phyloP scores from a whole-genome alignment of 371 early-diverging fungal species.

The Globomyces sp. region DNA sequence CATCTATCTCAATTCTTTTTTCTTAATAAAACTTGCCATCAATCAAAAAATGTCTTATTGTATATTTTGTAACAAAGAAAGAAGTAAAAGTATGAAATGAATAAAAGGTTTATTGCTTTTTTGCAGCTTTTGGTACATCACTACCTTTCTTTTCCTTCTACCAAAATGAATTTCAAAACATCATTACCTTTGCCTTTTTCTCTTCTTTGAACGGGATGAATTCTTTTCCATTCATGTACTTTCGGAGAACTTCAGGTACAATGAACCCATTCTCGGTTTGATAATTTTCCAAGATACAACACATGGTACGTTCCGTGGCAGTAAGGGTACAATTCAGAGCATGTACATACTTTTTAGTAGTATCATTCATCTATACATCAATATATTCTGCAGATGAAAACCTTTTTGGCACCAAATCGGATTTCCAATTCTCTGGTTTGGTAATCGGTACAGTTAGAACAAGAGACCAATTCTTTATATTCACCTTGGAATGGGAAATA shows the following conservation, averaged over 20 bases:
- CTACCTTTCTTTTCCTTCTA: too few relatives aligned
- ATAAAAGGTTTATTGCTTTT: too few relatives aligned
- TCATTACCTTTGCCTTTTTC: slow-evolving; percentile 6
- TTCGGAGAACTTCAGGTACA: slow-evolving; percentile 83
- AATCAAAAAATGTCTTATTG: not conserved
- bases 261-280: slow-evolving; percentile 91
- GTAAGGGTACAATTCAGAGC: slow-evolving; percentile 98
- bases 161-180: too few relatives aligned
- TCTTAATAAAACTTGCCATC: slow-evolving; percentile 10
- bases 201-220: slow-evolving; percentile 74
- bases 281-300: slow-evolving; percentile 98
- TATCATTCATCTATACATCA: slow-evolving; percentile 72
- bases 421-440: slow-evolving; percentile 87
- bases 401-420: slow-evolving; percentile 95
- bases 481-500: slow-evolving; percentile 99
- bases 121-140: too few relatives aligned
- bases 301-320: slow-evolving; percentile 98
- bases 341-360: slow-evolving; percentile 97
- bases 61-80: too few relatives aligned
- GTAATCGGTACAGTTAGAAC: slow-evolving; percentile 99
- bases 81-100: too few relatives aligned
- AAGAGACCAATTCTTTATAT: slow-evolving; percentile 99
- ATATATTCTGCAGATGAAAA: slow-evolving; percentile 5
- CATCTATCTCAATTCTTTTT: slow-evolving; percentile 3
- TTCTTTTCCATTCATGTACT: slow-evolving; percentile 91